phyloP scores from a whole-genome alignment of 768 basidiomycete genomes.

The Podaxis sp. region DNA sequence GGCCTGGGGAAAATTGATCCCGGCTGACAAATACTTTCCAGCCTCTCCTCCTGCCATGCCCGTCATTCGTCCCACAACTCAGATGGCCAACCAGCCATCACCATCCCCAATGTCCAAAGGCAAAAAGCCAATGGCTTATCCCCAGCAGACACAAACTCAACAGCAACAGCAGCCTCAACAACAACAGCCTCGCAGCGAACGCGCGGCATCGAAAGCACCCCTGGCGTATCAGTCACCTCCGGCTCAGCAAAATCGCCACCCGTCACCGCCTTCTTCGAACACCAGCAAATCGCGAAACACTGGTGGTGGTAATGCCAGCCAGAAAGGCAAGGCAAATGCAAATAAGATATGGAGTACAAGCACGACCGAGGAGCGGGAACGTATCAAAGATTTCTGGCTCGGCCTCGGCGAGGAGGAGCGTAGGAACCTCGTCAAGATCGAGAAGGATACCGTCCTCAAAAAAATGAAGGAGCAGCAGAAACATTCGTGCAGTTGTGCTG shows the following conservation, averaged over 20 bases:
- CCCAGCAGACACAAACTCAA: slow-evolving; percentile 28
- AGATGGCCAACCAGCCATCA: slow-evolving; percentile 36
- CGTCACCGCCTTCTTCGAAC: slow-evolving; percentile 48
- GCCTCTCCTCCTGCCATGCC: slow-evolving; percentile 36
- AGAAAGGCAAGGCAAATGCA: slow-evolving; percentile 43
- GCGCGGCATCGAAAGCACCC: slow-evolving; percentile 48
- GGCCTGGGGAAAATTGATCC: slow-evolving; percentile 23
- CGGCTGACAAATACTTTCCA: slow-evolving; percentile 36
- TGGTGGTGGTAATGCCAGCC: slow-evolving; percentile 23
- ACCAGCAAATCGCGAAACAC: slow-evolving; percentile 36
- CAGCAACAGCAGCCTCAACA: slow-evolving; percentile 30
- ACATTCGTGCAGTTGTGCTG: slow-evolving; percentile 92
- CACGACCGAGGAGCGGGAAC: slow-evolving; percentile 89
- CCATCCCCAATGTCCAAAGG: slow-evolving; percentile 86
- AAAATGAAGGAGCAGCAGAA: slow-evolving; percentile 99
- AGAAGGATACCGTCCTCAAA: slow-evolving; percentile 94
- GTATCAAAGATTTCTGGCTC: slow-evolving; percentile 98
- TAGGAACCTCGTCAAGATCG: slow-evolving; percentile 89
- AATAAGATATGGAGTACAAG: slow-evolving; percentile 95
- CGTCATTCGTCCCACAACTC: slow-evolving; percentile 32
- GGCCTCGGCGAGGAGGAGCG: slow-evolving; percentile 90
- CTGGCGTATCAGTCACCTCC: slow-evolving; percentile 37
- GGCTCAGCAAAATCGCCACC: slow-evolving; percentile 39
- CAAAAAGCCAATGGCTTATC: slow-evolving; percentile 90
- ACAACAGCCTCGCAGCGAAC: slow-evolving; percentile 41